Base-by-base conservation (phyloP, 768 basidiomycete genomes). In the Strobilomyces confusus region DNA sequence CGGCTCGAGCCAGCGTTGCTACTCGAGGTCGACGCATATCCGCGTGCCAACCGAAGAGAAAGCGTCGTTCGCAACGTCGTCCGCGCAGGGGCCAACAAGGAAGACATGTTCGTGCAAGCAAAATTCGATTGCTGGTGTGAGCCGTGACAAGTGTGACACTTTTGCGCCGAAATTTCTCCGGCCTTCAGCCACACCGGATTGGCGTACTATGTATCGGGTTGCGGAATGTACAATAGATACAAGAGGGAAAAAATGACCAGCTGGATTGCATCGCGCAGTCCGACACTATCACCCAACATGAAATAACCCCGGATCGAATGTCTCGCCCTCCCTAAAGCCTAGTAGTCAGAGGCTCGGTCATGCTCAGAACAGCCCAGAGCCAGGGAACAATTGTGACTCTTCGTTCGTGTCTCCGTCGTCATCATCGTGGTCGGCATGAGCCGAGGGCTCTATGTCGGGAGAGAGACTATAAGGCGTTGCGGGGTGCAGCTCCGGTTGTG, bases 321-420 rank as follows among this genome's bases (percentile, higher is more conserved):
- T 19, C 20, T 30, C n/a, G 12, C 34, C 2, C 17, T 22, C 46
- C 23, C 42, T 22, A 9, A 32, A 42, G 14, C 14, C 20, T 4
- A 25, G 12, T 19, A 25, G 9, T 22, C 29, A 22, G 20, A 6
- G 8, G 20, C 15, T 30, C 25, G 25, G 5, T 17, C n/a, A 42
- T 19, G 44, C 26, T 72, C 59, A 76, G 56, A 73, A 77, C 44
- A 76, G 49, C 38, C 72, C 75, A 23, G 75, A 76, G 26, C 75
- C 75, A 22, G 75, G 75, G 67, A 76, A 74, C 49, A 77, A 40
- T 56, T 66, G 75, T 14, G 71, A 73, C 40, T 65, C 69, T 54
- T 71, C 74, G 37, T 52, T 62, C 14, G 48, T 59, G 37, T 64
- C 62, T 25, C 57, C 55, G 25, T 63, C 60, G 7, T 57, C 61